These are phyloP conservation scores for Pyrenula aspistea DNA, from an alignment of 495 filamentous ascomycete genomes.

Conservation along the genomic window DNA sequence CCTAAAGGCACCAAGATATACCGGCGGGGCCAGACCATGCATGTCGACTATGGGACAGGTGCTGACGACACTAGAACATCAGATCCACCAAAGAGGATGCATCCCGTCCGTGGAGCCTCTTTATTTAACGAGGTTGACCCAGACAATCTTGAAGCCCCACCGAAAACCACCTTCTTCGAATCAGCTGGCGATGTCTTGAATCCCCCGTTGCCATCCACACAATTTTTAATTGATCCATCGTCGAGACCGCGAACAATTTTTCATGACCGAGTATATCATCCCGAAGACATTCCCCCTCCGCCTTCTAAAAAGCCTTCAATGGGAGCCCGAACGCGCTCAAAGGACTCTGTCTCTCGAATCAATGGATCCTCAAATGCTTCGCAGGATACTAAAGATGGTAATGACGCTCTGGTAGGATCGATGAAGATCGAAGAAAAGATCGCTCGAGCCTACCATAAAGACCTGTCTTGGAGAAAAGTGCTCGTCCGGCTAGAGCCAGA, in stretches of 20 bases:
- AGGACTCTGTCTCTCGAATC: neutral
- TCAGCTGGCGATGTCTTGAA: slow-evolving; percentile 85
- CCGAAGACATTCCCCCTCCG: slow-evolving; percentile 82
- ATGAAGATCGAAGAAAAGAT: slow-evolving; percentile 97
- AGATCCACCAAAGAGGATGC: neutral
- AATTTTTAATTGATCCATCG: slow-evolving; percentile 72
- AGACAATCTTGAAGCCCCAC: slow-evolving; percentile 51
- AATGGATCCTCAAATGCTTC: neutral
- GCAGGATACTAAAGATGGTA: slow-evolving; percentile 1
- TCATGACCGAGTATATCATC: slow-evolving; percentile 91
- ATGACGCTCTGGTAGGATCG: slow-evolving; percentile 24
- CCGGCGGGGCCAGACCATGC: slow-evolving; percentile 60
- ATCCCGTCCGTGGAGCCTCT: slow-evolving; percentile 28
- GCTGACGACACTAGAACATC: slow-evolving; percentile 20
- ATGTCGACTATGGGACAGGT: slow-evolving; percentile 19
- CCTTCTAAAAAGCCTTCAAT: neutral
- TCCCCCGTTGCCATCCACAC: slow-evolving; percentile 68
- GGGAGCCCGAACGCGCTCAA: neutral
- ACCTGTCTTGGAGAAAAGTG: slow-evolving; percentile 89
- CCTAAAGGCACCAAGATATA: slow-evolving; percentile 58
- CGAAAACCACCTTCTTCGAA: slow-evolving; percentile 87
- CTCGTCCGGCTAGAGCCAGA: slow-evolving; percentile 91
- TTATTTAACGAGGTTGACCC: slow-evolving; percentile 16
- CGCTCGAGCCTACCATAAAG: slow-evolving; percentile 82
- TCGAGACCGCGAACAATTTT: slow-evolving; percentile 87